Evolutionary conservation across 305 asterid genomes (phyloP), one percentile per base, ranked within the genome.

Genomic region (Lippia alba): DNA sequence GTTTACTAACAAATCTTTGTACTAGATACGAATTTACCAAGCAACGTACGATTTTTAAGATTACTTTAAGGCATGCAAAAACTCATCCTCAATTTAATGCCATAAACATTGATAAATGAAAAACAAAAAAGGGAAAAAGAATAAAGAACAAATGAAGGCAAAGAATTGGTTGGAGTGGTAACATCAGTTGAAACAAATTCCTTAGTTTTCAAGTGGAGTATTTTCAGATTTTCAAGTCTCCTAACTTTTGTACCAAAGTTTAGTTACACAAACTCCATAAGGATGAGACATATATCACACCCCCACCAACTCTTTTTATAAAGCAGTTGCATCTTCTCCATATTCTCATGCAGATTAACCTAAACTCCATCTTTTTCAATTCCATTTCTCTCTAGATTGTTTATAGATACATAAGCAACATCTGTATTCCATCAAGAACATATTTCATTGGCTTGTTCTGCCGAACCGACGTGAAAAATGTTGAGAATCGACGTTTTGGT

Each of bases 311-410:
- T 41, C 9, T 24, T 51, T 68, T 46, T 67, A 65, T 55, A 79
- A 64, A 67, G 80, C 83, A 74, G 69, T 71, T 61, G 71, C 5
- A 61, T 18, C 74, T 66, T 70, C 73, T 66, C 73, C 70, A 56
- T 51, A 71, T 51, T 62, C 71, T 66, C 75, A 75, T 79, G 83
- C 83, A 79, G 49, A 20, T 65, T 61, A 48, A 73, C 64, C 73
- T 64, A 70, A 58, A 55, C 16, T 33, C 55, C 71, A 24, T 61
- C 39, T 67, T 12, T 15, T 51, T 48, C 15, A 15, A 63, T 14
- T 49, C 9, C 8, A 1, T 24, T 3, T 24, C 30, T 24, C 30
- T 24, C 30, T 24, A 24, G 1, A 3, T 64, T 65, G 39, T 58
- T 58, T 32, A 24, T 24, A 24, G 30, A 24, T 24, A 24, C 30